Base-by-base conservation (phyloP, 306 rosid species). In the Gillenia trifoliata region DNA sequence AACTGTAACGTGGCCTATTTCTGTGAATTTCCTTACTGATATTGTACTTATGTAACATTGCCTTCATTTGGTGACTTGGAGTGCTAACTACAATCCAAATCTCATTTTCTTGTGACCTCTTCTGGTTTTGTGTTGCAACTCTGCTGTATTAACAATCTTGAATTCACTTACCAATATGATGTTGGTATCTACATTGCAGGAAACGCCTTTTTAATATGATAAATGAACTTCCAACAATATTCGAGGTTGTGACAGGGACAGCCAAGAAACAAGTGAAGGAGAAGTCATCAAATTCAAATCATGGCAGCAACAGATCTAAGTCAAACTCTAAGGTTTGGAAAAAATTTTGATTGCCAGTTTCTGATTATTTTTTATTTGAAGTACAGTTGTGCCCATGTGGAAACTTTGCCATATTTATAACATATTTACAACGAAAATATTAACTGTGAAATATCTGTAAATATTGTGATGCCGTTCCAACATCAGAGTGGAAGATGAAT, bases 171-270 rank as follows among this genome's bases (percentile, higher is more conserved):
- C 36, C 62, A 66, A 41, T 77, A 61, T 64, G 56, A 34, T 15
- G 28, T 77, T 72, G 41, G 57, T 40, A 30, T 66, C 65, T 67
- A 60, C 81, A 69, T 43, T 85, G 88, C 92, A 92, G 97, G 90
- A 87, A 84, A 79, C 87, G 88, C 15, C 90, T 92, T 64, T 92
- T 92, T 73, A 80, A 80, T 73, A 85, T 90, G 96, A 88, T 92
- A 78, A 92, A 87, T 71, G 92, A 92, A 74, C 97, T 92, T 80
- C 96, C 97, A 63, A 92, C 97, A 66, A 84, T 90, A 84, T 90
- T 85, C 41, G 96, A 92, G 84, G 85, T 90, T 73, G 91, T 90
- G 40, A 81, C 93, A 22, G 96, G 92, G 75, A 57, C 77, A 67
- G 83, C 82, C 68, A 88, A 90, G 91, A 90, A 88, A 78, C 92